Evolutionary conservation across 768 basidiomycete genomes (phyloP).

Genomic region (Termitomyces sp.): DNA sequence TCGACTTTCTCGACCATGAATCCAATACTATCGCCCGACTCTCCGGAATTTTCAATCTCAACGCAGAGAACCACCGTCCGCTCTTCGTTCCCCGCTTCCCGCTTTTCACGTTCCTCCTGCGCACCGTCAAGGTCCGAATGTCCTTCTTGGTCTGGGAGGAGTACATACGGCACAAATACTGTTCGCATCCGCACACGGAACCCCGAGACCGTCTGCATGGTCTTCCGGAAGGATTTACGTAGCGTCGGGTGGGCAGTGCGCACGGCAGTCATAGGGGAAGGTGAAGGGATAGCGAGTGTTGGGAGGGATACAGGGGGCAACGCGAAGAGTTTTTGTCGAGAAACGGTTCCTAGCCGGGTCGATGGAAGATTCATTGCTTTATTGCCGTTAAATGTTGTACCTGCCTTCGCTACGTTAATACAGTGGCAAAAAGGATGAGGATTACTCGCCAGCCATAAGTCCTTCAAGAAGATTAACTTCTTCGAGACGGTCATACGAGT

Average conservation of each 20-base stretch:
- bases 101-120: conserved; percentile 48
- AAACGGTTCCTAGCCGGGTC: conserved; percentile 63
- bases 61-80: conserved; percentile 87
- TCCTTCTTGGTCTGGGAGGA: conserved; percentile 46
- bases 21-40: conserved; percentile 52
- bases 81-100: conserved; percentile 75
- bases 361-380: conserved; percentile 54
- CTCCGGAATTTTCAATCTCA: conserved; percentile 82
- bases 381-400: conserved; percentile 37
- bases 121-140: conserved; percentile 30
- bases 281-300: conserved; percentile 38
- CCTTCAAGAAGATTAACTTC: conserved; percentile 57
- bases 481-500: conserved; percentile 46
- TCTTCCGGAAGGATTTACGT: conserved; percentile 82
- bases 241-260: conserved; percentile 61
- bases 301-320: conserved; percentile 47
- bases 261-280: conserved; percentile 45
- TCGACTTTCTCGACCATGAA: conserved; percentile 77
- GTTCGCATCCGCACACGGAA: conserved; percentile 94
- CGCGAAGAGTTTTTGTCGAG: conserved; percentile 65
- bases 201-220: conserved; percentile 74
- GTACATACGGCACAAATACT: conserved; percentile 82
- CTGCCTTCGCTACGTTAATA: conserved; percentile 22
- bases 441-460: conserved; percentile 51
- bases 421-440: neutral